Base-by-base conservation (phyloP, 768 basidiomycete species). In the Suillus decipiens region DNA sequence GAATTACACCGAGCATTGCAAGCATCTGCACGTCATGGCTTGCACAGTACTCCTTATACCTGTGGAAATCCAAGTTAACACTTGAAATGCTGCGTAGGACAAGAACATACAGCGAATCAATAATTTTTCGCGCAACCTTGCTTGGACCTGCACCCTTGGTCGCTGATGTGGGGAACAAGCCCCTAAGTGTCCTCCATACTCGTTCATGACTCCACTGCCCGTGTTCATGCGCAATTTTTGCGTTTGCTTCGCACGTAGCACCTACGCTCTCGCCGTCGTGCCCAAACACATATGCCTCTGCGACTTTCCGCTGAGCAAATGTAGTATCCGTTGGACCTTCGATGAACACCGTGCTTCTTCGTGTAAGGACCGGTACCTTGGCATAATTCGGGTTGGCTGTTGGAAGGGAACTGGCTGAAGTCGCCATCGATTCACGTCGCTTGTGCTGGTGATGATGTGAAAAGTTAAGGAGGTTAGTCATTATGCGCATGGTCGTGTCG, bases 11-110 rank as follows among this genome's bases (percentile, higher is more conserved):
- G 4, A 92, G 64, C 85, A 95, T 92, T 0, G 90, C 91, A 17
- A 95, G 79, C 87, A 92, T 88, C 69, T 94, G 92, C 1, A 93
- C 72, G 68, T 95, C 91, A 69, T 85, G 91, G 39, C 77, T 79
- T 8, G 65, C 68, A 15, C 77, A 73, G 36, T 84, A 75, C 62
- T 84, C 79, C 4, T 66, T 62, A 41, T 84, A 80, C 65, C 86
- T 86, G 51, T 19, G 31, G 22, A 7, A 63, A 41, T 6, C 10
- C 34, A 63, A 22, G 59, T 64, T 9, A 65, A 64, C 24, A 45
- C 41, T 36, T 37, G 17, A 39, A 42, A n/a, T 55, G 59, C 14
- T 39, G 33, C 5, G 9, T 24, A n/a, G 8, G 33, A 51, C 64
- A 65, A n/a, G 19, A 36, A 80, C 86, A 67, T 58, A 86, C 87